Base-by-base conservation (phyloP, 176 grass and related monocot genomes). In the maize (Zea mays) region DNA sequence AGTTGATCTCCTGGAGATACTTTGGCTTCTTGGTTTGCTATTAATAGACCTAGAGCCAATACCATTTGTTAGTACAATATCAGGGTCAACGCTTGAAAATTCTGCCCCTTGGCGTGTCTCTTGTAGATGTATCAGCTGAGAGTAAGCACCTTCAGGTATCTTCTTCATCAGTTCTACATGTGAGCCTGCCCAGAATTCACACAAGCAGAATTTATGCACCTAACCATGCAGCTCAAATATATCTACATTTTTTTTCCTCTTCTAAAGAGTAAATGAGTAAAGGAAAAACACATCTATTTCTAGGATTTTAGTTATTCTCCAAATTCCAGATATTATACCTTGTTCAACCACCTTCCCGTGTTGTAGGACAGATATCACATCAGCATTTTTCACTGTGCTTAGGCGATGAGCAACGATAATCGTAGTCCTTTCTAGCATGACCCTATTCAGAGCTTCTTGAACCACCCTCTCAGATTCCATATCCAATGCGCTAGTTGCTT, bases 401-500 rank as follows among this genome's bases (percentile, higher is more conserved):
- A 97, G 75, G 59, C 94, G 91, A 74, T 97, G 94, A 1, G 94
- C 94, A 62, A 97, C 91, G 52, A 97, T 80, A 48, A 97, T 93
- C 65, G 94, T 97, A 61, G 94, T 93, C 78, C 82, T 85, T 60
- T 91, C 82, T 77, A 87, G 44, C 94, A 97, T 93, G 39, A 91
- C 73, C 79, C 91, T 91, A 51, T 85, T 89, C 76, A 93, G 78
- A 72, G 94, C 91, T 80, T 91, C 88, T 82, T 97, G 94, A 79
- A 97, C 88, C 49, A 91, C 69, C 42, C 82, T 78, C 84, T 97
- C 91, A 57, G 94, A 97, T 68, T 93, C 90, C 69, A 93, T 46
- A 85, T 97, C 94, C 74, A 97, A 37, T 5, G 94, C 91, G 34
- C 91, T 97, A 36, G 94, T 97, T 79, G 94, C 94, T 86, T 97